phyloP scores from a whole-genome alignment of 2,329 filamentous ascomycete genomes.

The Proliferodiscus dingleyae region DNA sequence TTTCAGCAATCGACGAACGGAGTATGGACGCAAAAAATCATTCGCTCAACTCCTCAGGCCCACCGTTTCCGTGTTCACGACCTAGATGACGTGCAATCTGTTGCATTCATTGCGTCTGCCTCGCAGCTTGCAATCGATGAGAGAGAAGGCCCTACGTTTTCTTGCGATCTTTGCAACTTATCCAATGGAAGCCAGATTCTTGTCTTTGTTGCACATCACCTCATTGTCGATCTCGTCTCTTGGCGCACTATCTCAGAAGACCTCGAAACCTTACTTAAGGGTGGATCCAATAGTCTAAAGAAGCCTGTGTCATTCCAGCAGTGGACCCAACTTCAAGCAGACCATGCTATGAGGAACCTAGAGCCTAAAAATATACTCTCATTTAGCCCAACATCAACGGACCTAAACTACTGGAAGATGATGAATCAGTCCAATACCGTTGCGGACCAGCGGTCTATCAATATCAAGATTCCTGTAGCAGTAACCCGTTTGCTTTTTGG shows the following conservation, averaged over 20 bases:
- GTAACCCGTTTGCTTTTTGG: constrained; percentile 8
- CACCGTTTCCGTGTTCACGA: not conserved
- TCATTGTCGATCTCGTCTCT: not conserved
- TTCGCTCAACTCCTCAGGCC: not conserved
- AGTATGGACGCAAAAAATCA: not conserved
- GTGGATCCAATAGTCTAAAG: not conserved
- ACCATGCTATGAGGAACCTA: too few relatives aligned
- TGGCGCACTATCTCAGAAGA: not conserved
- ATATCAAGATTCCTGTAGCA: not conserved
- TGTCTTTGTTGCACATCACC: not conserved
- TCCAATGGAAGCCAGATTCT: not conserved
- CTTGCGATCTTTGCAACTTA: not conserved
- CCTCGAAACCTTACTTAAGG: not conserved
- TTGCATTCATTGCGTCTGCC: not conserved
- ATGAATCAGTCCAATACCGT: not conserved
- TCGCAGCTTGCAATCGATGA: not conserved
- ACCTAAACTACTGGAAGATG: not conserved
- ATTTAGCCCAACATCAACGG: not conserved
- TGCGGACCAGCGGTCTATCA: not conserved
- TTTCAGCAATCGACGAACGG: not conserved
- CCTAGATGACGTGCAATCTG: not conserved
- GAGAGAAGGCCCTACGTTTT: not conserved
- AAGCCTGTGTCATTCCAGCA: not conserved
- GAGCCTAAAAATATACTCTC: not conserved
- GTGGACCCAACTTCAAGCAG: not conserved